These are phyloP conservation scores for Hyphodiscus hymeniophilus DNA, from an alignment of 495 filamentous ascomycete genomes.

Conservation along the genomic window DNA sequence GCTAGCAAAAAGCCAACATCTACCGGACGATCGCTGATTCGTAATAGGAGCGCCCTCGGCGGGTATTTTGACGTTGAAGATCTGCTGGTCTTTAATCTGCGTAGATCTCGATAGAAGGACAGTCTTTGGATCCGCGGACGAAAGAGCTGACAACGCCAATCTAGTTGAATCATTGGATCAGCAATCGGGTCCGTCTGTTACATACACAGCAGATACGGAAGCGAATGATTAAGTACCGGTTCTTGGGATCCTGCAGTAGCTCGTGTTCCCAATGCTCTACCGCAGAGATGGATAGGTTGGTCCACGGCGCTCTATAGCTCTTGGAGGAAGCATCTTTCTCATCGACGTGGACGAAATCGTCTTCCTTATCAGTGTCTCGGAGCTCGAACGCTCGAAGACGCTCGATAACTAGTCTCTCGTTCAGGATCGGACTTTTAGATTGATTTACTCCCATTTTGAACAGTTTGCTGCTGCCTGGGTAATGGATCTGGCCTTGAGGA, in stretches of 20 bases:
- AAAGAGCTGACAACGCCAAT: constrained; percentile 62
- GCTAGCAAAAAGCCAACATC: constrained; percentile 85
- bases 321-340: constrained; percentile 20
- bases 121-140: constrained; percentile 41
- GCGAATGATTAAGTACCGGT: constrained; percentile 40
- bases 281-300: constrained; percentile 33
- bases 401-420: constrained; percentile 37
- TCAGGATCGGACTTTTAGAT: constrained; percentile 29
- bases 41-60: constrained; percentile 78
- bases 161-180: constrained; percentile 19
- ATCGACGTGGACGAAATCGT: constrained; percentile 42
- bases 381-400: constrained; percentile 31
- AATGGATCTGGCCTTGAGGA: too few relatives aligned
- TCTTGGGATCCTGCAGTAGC: constrained; percentile 56
- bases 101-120: constrained; percentile 48
- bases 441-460: constrained; percentile 39
- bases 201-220: too few relatives aligned
- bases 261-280: constrained; percentile 50
- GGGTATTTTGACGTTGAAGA: constrained; percentile 76
- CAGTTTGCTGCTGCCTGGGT: background rate
- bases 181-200: too few relatives aligned
- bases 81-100: constrained; percentile 57
- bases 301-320: constrained; percentile 19
- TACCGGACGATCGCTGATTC: constrained; percentile 68
- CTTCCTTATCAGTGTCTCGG: constrained; percentile 25